Percentiles rank a stretch among this genome's conserved stretches.
Conservation (phyloP, 441 rosid species). For the Arabidopsis hybrid region DNA sequence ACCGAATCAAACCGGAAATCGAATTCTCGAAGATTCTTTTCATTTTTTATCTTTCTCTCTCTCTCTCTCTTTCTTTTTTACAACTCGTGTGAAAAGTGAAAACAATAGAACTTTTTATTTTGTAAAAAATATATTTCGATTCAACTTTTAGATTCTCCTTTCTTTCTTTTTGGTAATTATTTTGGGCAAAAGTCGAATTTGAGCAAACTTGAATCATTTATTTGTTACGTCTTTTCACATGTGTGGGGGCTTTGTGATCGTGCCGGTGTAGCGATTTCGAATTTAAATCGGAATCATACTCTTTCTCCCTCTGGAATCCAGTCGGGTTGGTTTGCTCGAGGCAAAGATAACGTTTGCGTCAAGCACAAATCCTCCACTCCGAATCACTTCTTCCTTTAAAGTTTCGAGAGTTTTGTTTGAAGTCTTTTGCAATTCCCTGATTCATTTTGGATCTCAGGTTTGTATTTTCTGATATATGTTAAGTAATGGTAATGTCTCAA, state of each 20-base stretch:
- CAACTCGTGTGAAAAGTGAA: slow-evolving; percentile 21
- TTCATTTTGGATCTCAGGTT: not conserved
- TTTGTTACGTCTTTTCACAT: not conserved
- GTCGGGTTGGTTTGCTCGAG: slow-evolving; percentile 21
- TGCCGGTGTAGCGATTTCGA: not conserved
- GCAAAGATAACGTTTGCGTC: slow-evolving; percentile 5
- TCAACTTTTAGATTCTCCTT: not conserved
- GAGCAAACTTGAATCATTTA: no score
- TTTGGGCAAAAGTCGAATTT: not conserved
- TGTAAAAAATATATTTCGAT: not conserved
- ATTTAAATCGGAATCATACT: not conserved
- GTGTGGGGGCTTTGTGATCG: not conserved
- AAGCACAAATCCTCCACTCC: slow-evolving; percentile 18
- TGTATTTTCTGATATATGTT: not conserved
- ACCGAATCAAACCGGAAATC: not conserved
- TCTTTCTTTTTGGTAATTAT: not conserved
- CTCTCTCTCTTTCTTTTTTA: not conserved
- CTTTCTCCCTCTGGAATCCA: not conserved
- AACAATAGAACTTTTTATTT: slow-evolving; percentile 5
- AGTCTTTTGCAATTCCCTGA: not conserved
- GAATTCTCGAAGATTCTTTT: not conserved
- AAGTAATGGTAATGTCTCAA: not conserved
- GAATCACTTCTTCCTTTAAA: slow-evolving; percentile 8
- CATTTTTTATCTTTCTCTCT: not conserved
- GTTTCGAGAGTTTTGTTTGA: not conserved